Evolutionary conservation across 371 early-diverging fungal genomes (phyloP).

Genomic region (Vairimorpha apis): DNA sequence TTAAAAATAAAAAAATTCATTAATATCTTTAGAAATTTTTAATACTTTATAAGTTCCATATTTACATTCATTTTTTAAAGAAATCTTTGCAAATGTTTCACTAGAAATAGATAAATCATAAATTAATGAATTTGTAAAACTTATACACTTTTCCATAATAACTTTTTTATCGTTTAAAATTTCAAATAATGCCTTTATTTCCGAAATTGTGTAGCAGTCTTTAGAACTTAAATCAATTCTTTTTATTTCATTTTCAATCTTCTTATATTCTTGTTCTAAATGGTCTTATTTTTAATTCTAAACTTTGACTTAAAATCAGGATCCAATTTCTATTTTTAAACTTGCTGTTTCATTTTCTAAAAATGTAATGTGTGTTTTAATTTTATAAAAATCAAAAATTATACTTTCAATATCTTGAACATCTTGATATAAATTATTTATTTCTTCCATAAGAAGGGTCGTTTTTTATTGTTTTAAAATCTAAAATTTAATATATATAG

Average conservation of each 20-base stretch:
- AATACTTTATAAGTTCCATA: background rate
- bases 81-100: background rate
- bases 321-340: background rate
- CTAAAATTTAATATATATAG: no score
- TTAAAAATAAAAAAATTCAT: conserved; percentile 9
- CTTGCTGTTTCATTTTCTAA: background rate
- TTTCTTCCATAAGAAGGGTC: conserved; percentile 33
- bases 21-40: background rate
- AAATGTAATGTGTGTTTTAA: background rate
- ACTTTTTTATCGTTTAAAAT: conserved; percentile 1
- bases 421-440: conserved; percentile 8
- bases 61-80: no score
- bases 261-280: background rate
- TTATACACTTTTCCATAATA: background rate
- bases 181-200: conserved; percentile 7
- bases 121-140: background rate
- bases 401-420: conserved; percentile 3
- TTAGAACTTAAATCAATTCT: conserved; percentile 7
- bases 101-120: background rate
- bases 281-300: background rate
- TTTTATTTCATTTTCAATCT: background rate
- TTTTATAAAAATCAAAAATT: background rate
- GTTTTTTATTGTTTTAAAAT: no score
- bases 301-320: background rate
- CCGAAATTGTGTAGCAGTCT: conserved; percentile 8